Percentiles rank a stretch among this genome's conserved stretches.
Conservation (phyloP, 2,329 filamentous ascomycete species). For the Paracamarosporium sp. region DNA sequence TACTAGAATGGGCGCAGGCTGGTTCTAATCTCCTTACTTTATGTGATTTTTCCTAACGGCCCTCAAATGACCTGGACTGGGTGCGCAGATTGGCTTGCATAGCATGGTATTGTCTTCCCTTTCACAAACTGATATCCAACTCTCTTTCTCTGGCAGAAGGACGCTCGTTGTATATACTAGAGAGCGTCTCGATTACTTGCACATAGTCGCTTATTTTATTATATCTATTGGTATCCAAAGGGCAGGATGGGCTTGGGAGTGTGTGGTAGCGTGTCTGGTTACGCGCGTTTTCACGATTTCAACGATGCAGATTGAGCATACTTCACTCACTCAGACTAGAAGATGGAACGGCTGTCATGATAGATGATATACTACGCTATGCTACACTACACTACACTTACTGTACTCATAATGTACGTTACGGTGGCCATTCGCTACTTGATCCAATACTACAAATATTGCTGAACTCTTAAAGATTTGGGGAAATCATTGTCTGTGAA, state of each 20-base stretch:
- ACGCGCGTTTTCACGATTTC: slow-evolving; percentile 23
- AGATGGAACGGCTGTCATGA: slow-evolving; percentile 1
- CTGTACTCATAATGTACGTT: slow-evolving; percentile 13
- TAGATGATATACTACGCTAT: background rate
- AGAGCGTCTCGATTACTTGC: slow-evolving; percentile 26
- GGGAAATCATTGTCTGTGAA: too few relatives aligned
- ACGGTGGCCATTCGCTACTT: slow-evolving; percentile 17
- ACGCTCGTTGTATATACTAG: slow-evolving; percentile 38
- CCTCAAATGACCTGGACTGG: background rate
- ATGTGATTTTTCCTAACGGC: background rate
- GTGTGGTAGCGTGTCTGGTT: slow-evolving; percentile 22
- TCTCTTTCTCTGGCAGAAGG: slow-evolving; percentile 28
- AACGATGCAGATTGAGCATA: slow-evolving; percentile 12
- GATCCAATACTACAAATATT: slow-evolving; percentile 2
- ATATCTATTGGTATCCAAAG: slow-evolving; percentile 11
- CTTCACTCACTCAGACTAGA: slow-evolving; percentile 23
- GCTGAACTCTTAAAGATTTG: background rate
- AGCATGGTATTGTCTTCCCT: slow-evolving; percentile 10
- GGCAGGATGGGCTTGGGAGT: background rate
- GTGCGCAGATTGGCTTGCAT: slow-evolving; percentile 11
- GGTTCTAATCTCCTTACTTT: slow-evolving; percentile 8
- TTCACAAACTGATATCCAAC: slow-evolving; percentile 7
- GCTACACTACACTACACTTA: slow-evolving; percentile 3
- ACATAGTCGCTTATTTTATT: slow-evolving; percentile 14
- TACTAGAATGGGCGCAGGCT: slow-evolving; percentile 1